Percentiles rank a stretch among this genome's conserved stretches.
Evolutionary conservation across 1,284 basidiomycete species (phyloP).

Genomic region (Pseudozyma hubeiensis): DNA sequence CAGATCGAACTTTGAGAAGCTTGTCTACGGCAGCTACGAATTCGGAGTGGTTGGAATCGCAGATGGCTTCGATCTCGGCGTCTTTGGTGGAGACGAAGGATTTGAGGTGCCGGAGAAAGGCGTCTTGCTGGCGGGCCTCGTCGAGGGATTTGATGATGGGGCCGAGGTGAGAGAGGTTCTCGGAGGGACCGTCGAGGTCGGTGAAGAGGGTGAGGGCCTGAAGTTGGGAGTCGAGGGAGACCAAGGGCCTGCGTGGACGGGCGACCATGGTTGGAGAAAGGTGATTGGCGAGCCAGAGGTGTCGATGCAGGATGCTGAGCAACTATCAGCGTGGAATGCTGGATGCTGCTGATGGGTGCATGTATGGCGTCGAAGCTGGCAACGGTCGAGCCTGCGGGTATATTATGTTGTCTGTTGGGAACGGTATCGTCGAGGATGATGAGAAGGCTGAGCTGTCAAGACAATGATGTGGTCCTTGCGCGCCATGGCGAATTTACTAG

Average conservation of each 20-base stretch:
- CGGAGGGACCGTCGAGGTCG: constrained; percentile 62
- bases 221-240: constrained; percentile 67
- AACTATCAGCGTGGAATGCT: too few species aligned
- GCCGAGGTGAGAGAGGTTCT: constrained; percentile 68
- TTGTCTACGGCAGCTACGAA: constrained; percentile 96
- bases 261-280: constrained; percentile 33
- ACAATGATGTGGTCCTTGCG: constrained; percentile 18
- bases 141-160: constrained; percentile 75
- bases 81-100: constrained; percentile 92
- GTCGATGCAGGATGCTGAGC: neutral
- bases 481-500: neutral
- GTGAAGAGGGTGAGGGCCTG: constrained; percentile 67
- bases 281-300: neutral
- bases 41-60: constrained; percentile 95
- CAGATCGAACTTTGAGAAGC: constrained; percentile 88
- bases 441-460: neutral
- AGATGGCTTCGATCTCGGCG: constrained; percentile 93
- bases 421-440: neutral
- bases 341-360: too few species aligned
- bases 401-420: too few species aligned
- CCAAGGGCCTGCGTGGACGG: constrained; percentile 50
- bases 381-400: neutral
- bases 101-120: constrained; percentile 87
- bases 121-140: constrained; percentile 87
- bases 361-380: too few species aligned